phyloP scores from a whole-genome alignment of 1,284 basidiomycete species.

The Rhodotorula glutinis region DNA sequence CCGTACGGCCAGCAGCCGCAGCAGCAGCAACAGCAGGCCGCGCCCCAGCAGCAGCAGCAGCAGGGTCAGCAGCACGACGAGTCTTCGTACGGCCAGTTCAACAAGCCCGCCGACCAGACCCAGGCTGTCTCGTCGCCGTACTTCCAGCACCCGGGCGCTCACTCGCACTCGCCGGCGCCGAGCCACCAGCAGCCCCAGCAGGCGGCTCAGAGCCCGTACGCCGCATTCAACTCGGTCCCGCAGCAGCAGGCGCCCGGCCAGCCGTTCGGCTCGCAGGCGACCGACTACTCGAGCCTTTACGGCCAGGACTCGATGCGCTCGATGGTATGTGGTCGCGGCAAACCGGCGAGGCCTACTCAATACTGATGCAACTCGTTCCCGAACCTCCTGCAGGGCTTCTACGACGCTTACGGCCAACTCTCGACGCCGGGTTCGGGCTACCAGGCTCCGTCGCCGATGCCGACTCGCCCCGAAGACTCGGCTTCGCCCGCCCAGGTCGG shows the following conservation, averaged over 20 bases:
- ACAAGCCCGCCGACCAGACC: constrained; percentile 25
- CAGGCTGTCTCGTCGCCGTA: constrained; percentile 31
- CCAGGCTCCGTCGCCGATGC: constrained; percentile 33
- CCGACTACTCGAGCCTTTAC: constrained; percentile 39
- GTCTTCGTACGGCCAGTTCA: background rate
- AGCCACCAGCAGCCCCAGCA: constrained; percentile 24
- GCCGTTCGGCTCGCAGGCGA: constrained; percentile 31
- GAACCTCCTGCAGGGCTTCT: constrained; percentile 18
- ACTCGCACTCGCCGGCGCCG: constrained; percentile 38
- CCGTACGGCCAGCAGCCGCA: constrained; percentile 28
- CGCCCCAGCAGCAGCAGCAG: constrained; percentile 6
- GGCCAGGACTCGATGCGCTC: constrained; percentile 27
- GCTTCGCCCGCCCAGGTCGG: constrained; percentile 12
- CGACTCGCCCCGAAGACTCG: constrained; percentile 28
- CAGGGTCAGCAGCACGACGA: constrained; percentile 11
- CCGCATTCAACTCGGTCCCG: constrained; percentile 35
- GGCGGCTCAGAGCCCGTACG: constrained; percentile 24
- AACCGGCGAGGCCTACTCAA: background rate
- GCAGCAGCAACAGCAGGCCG: constrained; percentile 19
- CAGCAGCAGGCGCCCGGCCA: constrained; percentile 31
- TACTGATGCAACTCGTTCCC: background rate
- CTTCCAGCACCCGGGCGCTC: constrained; percentile 36
- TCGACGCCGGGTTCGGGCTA: constrained; percentile 23
- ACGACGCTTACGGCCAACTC: constrained; percentile 35
- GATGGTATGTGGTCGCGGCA: background rate